Evolutionary conservation across 1,139 yeast species (phyloP), one percentile per base, ranked within the genome.

Genomic region (Lodderomyces metapsilosis): DNA sequence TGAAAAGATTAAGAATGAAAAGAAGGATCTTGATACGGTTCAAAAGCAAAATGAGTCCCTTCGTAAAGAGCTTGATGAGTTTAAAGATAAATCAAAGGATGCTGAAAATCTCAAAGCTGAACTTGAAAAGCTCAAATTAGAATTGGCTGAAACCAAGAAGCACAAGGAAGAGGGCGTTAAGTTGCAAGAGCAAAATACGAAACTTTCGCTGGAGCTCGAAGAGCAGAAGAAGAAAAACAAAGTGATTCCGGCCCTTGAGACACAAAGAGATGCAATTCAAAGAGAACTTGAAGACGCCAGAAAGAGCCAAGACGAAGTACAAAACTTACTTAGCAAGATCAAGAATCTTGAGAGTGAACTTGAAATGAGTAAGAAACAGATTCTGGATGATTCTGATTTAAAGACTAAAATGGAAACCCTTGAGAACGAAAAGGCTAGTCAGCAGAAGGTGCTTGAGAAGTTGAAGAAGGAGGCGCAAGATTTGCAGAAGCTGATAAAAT

Each of bases 171-270:
- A 33, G 7, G 31, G 32, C 5, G 7, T 4, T 17, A 23, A 34
- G 28, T 18, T 15, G 21, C 11, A 40, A 38, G 34, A 28, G 32
- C 32, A 36, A 10, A 33, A 23, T 1, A 16, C 31, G 9, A 37
- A 34, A 28, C 42, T 4, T 34, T 17, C 18, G 22, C 20, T 6
- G 30, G 37, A 22, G 32, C 35, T 27, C 23, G 36, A 4, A 15
- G 16, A 8, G 36, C 34, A 5, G 59, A 63, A 41, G 11, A 44
- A 7, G 57, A 49, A 55, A 33, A 27, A 48, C 7, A 42, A 33
- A 3, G 27, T 38, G 9, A 4, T 22, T 16, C 5, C 13, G 12
- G 35, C 17, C 5, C 24, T 32, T 8, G 24, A 32, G 24, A 18
- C 5, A 5, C 24, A 20, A 32, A 32, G 7, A 20, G 13, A 18